A percentile compares a stretch with the other conserved stretches of the same genome.
phyloP scores from a whole-genome alignment of 1,284 basidiomycete species.

The Papiliotrema terrestris region DNA sequence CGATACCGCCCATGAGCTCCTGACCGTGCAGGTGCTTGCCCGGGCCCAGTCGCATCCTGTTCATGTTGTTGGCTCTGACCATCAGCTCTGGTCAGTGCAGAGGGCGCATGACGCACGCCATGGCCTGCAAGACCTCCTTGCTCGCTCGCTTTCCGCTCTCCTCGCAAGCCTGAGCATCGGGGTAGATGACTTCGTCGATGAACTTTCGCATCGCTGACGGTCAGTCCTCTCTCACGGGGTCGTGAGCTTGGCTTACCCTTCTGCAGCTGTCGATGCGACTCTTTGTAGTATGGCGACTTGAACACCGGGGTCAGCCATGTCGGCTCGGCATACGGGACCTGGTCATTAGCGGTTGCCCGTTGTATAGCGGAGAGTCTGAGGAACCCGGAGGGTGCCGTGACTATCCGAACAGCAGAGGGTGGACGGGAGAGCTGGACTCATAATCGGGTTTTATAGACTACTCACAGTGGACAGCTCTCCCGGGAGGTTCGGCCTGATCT shows the following conservation, averaged over 20 bases:
- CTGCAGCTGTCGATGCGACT: constrained; percentile 52
- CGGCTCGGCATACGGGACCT: constrained; percentile 79
- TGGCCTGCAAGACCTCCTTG: constrained; percentile 43
- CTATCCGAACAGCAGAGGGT: too few relatives aligned
- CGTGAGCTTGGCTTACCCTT: constrained; percentile 25
- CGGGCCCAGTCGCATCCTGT: constrained; percentile 85
- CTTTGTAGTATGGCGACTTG: constrained; percentile 78
- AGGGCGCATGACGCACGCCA: constrained; percentile 35
- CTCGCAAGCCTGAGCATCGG: constrained; percentile 62
- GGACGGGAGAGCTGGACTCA: too few relatives aligned
- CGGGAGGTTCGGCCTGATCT: constrained; percentile 56
- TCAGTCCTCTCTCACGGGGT: not conserved
- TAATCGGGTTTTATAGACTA: too few relatives aligned
- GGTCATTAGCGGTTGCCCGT: constrained; percentile 2
- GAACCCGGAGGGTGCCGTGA: too few relatives aligned
- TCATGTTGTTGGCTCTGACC: constrained; percentile 62
- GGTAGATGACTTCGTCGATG: constrained; percentile 54
- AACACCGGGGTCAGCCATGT: constrained; percentile 77
- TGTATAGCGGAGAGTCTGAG: not conserved
- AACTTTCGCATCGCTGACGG: constrained; percentile 54
- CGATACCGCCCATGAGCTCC: constrained; percentile 72
- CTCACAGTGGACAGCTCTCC: constrained; percentile 56
- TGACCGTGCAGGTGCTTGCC: constrained; percentile 74
- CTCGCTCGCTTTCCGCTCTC: constrained; percentile 66
- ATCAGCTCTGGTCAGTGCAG: not conserved